Base-by-base conservation (phyloP, 768 basidiomycete genomes). In the Russula foetens region DNA sequence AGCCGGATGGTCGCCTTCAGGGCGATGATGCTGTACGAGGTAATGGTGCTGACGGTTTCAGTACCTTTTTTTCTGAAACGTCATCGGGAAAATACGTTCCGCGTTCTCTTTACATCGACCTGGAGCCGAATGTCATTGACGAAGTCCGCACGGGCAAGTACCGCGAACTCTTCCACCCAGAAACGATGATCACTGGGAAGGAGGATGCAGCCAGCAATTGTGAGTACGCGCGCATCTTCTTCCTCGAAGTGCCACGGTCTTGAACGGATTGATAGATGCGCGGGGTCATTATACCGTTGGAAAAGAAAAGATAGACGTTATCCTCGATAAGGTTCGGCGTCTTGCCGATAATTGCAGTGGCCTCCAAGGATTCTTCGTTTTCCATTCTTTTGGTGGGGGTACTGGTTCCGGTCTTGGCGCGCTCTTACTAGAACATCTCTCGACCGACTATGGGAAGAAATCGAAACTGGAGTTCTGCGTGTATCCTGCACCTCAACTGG, bases 171-270 rank as follows among this genome's bases (percentile, higher is more conserved):
- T 99, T 99, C 85, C 97, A 99, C 79, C 97, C 97, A 15, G 97
- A 98, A 83, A 94, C 97, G 60, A 84, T 99, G 74, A 84, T 99
- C 70, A 93, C 90, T 58, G 97, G 97, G 69, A 99, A 98, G 79
- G 97, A 99, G 78, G 97, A 99, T 71, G 97, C 97, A 59, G 97
- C 97, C 66, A 98, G 94, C 82, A 99, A 99, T 78, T 99, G 95
- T 95, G 75, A 70, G 80, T 72, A 6, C 17, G 54, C 33, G 4
- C 43, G 2, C n/a, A 3, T 14, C 31, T 48, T 29, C 14, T 45
- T 28, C 15, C 41, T 44, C 11, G 9, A 12, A 3, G 33, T 41
- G 38, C 4, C 24, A 19, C n/a, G 11, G 38, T 23, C 12, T 8
- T 38, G 8, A 39, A 23, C 15, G 28, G 3, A 2, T 19, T 66